Percentiles rank a stretch among this genome's conserved stretches.
These are phyloP conservation scores for Croton laevigatus DNA, from an alignment of 441 rosid genomes.

Conservation along the genomic window DNA sequence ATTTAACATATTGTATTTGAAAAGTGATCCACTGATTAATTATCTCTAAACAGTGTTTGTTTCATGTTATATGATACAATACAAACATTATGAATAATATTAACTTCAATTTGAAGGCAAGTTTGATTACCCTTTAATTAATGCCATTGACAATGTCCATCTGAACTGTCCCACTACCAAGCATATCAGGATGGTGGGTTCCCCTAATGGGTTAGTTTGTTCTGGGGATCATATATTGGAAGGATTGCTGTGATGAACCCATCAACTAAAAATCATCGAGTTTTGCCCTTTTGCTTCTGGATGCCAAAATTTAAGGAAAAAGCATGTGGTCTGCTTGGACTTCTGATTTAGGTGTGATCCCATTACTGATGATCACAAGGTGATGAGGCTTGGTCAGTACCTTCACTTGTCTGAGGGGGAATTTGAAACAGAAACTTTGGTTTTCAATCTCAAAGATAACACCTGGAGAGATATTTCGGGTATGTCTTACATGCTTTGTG, in stretches of 20 bases:
- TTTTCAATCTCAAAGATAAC: slow-evolving; percentile 6
- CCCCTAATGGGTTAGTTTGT: slow-evolving; percentile 16
- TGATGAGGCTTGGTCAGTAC: slow-evolving; percentile 9
- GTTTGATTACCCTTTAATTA: not conserved
- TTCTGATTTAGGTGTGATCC: slow-evolving; percentile 20
- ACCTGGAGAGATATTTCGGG: not conserved
- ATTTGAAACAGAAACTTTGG: not conserved
- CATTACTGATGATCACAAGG: slow-evolving; percentile 13
- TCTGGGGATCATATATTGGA: not conserved
- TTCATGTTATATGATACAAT: too few species aligned
- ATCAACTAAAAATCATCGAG: not conserved
- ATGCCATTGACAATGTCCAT: not conserved
- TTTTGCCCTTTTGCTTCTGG: slow-evolving; percentile 2
- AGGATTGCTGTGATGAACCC: slow-evolving; percentile 9
- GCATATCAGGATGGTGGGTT: slow-evolving; percentile 12
- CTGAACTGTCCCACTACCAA: not conserved
- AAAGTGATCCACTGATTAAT: too few species aligned
- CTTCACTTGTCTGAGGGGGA: not conserved
- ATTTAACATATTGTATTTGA: too few species aligned
- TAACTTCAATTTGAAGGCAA: not conserved
- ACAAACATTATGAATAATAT: too few species aligned
- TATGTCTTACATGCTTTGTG: not conserved
- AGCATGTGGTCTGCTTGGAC: not conserved
- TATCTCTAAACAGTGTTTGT: too few species aligned
- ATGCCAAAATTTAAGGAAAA: not conserved